A percentile compares a stretch with the other conserved stretches of the same genome.
phyloP scores from a whole-genome alignment of 805 yeast species.

The Pichia cephalocereana region DNA sequence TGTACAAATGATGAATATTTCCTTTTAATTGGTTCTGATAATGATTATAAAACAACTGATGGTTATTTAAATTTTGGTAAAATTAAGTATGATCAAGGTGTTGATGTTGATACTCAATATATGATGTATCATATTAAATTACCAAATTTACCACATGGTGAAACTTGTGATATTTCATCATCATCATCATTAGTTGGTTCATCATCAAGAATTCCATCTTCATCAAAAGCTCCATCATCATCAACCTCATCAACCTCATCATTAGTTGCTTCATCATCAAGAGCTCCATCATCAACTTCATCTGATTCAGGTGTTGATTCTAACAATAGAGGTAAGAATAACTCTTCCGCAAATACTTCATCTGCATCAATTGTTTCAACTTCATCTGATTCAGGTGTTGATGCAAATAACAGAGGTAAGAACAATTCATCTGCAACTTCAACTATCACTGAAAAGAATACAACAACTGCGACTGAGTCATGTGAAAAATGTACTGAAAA shows the following conservation, averaged over 20 bases:
- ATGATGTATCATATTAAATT: conserved; percentile 22
- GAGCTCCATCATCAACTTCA: neutral
- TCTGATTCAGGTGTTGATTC: neutral
- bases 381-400: neutral
- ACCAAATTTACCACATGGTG: conserved; percentile 15
- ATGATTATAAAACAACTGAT: conserved; percentile 25
- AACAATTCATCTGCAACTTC: neutral
- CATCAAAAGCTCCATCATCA: neutral
- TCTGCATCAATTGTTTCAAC: neutral
- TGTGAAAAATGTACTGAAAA: conserved; percentile 2
- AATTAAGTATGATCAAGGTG: conserved; percentile 21
- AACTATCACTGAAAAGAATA: neutral
- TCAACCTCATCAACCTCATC: no score
- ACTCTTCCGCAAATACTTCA: neutral
- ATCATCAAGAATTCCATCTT: no score
- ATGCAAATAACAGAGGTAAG: neutral
- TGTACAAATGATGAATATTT: conserved; percentile 25
- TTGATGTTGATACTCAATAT: conserved; percentile 23
- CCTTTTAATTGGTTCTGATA: conserved; percentile 20
- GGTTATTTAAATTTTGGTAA: conserved; percentile 22
- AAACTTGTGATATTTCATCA: conserved; percentile 5
- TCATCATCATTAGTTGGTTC: neutral
- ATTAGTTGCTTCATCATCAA: no score
- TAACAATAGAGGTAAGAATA: neutral
- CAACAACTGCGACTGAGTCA: neutral